Base-by-base conservation (phyloP, 257 asterid genomes). In the Agastache rugosa region DNA sequence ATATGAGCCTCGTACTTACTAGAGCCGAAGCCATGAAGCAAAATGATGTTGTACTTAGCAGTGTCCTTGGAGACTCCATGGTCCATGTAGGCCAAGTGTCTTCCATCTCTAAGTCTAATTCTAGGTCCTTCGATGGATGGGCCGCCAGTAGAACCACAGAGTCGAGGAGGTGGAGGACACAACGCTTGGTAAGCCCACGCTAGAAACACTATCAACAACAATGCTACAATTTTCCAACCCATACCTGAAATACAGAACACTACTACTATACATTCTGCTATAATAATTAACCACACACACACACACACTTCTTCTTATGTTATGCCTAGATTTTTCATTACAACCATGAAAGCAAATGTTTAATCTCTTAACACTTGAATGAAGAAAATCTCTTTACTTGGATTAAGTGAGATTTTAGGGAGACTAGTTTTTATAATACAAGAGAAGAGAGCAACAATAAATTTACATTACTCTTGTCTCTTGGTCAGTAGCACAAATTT, bases 61-160 rank as follows among this genome's bases (percentile, higher is more conserved):
- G 17, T 68, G 22, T 87, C 91, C 77, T 80, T 88, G 70, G 92
- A 83, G 19, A 90, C 93, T 11, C 97, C 97, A 63, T 87, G 88
- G 85, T 92, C 97, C 81, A 72, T 84, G 67, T 92, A 92, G 17
- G 93, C 88, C 76, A 92, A 76, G 71, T 88, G 79, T 63, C 98
- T 85, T 75, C 97, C 96, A 66, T 90, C 93, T 65, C 94, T 83
- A 58, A 92, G 96, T 74, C 69, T 86, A 61, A 92, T 79, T 79
- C 97, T 47, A 20, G 96, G 85, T 31, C 89, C 94, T 19, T 86
- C 86, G 58, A 87, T 12, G 27, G 83, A 58, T 15, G 97, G 92
- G 55, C 96, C 91, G 2, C 78, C 83, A 0, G 60, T 78, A 25
- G 95, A 85, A 27, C 93, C 96, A 82, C 97, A 89, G 20, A 83